Percentiles rank a stretch among this genome's conserved stretches.
Conservation (phyloP, 2,329 filamentous ascomycete species). For the Gaeumannomyces sp. region DNA sequence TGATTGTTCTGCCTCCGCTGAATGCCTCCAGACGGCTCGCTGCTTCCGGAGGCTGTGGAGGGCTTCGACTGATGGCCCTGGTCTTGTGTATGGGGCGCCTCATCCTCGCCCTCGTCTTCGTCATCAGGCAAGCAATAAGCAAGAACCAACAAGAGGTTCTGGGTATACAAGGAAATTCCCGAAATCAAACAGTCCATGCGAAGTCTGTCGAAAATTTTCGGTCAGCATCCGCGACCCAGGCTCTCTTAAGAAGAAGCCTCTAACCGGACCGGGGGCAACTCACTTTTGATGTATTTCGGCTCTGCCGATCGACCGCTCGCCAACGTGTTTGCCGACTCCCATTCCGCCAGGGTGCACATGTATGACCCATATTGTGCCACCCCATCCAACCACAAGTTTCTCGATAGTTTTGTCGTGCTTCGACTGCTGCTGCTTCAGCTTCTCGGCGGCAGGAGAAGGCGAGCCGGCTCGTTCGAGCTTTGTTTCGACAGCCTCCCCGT, state of each 20-base stretch:
- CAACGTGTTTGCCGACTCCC: slow-evolving; percentile 58
- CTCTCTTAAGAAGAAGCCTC: slow-evolving; percentile 21
- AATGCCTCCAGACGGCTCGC: slow-evolving; percentile 58
- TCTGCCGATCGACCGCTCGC: slow-evolving; percentile 67
- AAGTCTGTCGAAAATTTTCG: slow-evolving; percentile 45
- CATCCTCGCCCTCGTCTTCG: slow-evolving; percentile 38
- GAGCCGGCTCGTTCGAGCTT: slow-evolving; percentile 22
- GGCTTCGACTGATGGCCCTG: slow-evolving; percentile 34
- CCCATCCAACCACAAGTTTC: slow-evolving; percentile 89
- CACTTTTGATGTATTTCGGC: slow-evolving; percentile 91
- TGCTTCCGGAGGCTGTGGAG: slow-evolving; percentile 44
- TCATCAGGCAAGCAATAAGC: slow-evolving; percentile 77
- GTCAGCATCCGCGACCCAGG: slow-evolving; percentile 5
- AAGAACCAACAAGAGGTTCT: slow-evolving; percentile 82
- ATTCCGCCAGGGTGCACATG: slow-evolving; percentile 76
- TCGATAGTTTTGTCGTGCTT: slow-evolving; percentile 52
- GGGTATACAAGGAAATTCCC: slow-evolving; percentile 93
- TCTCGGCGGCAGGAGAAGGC: slow-evolving; percentile 40
- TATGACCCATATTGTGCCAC: slow-evolving; percentile 91
- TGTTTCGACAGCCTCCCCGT: slow-evolving; percentile 34
- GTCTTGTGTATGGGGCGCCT: neutral
- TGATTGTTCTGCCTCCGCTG: slow-evolving; percentile 70
- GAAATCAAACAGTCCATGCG: slow-evolving; percentile 97
- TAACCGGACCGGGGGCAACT: slow-evolving; percentile 27
- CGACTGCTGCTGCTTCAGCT: slow-evolving; percentile 42